Evolutionary conservation across 306 rosid genomes (phyloP).

Genomic region (Trifolium subterraneum): DNA sequence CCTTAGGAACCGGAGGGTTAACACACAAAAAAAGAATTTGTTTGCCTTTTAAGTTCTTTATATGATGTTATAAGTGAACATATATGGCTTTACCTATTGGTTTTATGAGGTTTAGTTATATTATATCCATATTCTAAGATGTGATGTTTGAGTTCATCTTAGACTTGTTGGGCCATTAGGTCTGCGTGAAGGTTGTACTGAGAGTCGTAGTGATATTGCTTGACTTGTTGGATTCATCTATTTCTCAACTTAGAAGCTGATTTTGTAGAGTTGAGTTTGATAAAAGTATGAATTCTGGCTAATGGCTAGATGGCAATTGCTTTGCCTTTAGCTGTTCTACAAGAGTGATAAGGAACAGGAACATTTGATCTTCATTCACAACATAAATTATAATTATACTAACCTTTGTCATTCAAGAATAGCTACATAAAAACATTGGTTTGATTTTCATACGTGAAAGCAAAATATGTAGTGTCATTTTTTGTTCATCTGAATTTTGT

Average conservation of each 20-base stretch:
- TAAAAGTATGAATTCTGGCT: neutral
- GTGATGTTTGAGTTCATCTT: neutral
- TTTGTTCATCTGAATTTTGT: neutral
- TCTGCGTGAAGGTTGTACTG: neutral
- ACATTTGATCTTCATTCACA: neutral
- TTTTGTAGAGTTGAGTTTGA: neutral
- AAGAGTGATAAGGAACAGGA: neutral
- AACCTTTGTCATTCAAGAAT: neutral
- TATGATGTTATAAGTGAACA: neutral
- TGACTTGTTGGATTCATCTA: neutral
- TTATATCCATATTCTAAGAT: neutral
- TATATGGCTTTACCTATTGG: neutral
- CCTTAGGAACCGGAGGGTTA: too few species aligned
- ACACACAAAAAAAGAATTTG: too few species aligned
- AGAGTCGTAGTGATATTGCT: neutral
- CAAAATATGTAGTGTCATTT: neutral
- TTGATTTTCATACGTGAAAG: neutral
- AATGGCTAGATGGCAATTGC: neutral
- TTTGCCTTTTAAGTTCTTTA: neutral
- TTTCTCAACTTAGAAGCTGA: neutral
- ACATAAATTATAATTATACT: neutral
- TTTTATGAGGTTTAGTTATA: neutral
- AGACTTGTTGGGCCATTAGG: neutral
- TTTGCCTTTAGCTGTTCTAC: conserved; percentile 13
- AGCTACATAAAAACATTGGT: neutral